phyloP scores from a whole-genome alignment of 768 basidiomycete species.

The Clitopilus hobsonii region DNA sequence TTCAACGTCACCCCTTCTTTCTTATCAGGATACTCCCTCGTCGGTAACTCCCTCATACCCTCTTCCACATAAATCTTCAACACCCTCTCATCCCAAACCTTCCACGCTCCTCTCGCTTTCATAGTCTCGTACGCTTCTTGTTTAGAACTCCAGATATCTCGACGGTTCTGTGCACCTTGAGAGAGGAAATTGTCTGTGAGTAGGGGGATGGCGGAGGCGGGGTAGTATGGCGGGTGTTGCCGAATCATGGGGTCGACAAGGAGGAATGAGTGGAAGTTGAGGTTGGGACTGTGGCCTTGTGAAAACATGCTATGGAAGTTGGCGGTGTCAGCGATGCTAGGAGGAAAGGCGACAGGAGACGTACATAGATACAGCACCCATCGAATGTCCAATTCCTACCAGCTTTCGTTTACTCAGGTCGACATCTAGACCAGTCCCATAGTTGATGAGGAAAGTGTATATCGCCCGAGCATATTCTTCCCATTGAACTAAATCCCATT shows the following conservation, averaged over 20 bases:
- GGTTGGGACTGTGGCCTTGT: constrained; percentile 31
- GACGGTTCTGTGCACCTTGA: constrained; percentile 29
- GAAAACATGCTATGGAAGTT: constrained; percentile 30
- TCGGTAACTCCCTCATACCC: constrained; percentile 37
- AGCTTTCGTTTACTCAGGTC: constrained; percentile 43
- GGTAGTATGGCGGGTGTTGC: constrained; percentile 5
- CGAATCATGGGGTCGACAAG: constrained; percentile 43
- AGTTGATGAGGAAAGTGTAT: constrained; percentile 42
- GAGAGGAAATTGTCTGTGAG: constrained; percentile 8
- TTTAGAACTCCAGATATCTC: constrained; percentile 48
- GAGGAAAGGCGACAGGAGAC: constrained; percentile 11
- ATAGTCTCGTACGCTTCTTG: constrained; percentile 40
- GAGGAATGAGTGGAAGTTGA: constrained; percentile 34
- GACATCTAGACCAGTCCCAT: constrained; percentile 43
- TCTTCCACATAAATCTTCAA: constrained; percentile 38
- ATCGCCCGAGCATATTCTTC: constrained; percentile 47
- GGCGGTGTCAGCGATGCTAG: background rate
- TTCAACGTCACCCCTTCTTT: constrained; percentile 46
- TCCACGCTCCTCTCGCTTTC: constrained; percentile 33
- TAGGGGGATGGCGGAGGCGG: constrained; percentile 10
- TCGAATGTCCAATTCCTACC: constrained; percentile 52
- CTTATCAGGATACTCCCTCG: constrained; percentile 34
- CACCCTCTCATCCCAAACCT: constrained; percentile 46
- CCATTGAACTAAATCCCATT: constrained; percentile 34
- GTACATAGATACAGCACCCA: constrained; percentile 45